Conservation (phyloP, 2,329 filamentous ascomycete genomes). For the Chaetomium sp. region DNA sequence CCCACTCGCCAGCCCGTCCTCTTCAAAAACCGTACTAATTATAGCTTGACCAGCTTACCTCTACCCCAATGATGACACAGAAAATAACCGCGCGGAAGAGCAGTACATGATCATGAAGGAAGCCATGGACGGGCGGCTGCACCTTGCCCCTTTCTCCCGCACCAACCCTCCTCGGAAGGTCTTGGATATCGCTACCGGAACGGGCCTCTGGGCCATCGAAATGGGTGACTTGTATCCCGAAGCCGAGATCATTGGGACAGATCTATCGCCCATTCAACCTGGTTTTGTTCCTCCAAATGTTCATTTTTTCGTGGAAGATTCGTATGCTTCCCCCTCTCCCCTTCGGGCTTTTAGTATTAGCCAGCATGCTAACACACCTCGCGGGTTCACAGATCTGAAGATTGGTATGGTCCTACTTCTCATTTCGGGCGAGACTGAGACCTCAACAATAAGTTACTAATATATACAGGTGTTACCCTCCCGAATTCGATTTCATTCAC, state of each 20-base stretch:
- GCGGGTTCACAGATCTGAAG: conserved; percentile 33
- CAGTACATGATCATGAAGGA: conserved; percentile 29
- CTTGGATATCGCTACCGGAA: conserved; percentile 42
- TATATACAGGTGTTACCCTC: conserved; percentile 12
- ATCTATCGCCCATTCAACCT: conserved; percentile 63
- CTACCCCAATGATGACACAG: conserved; percentile 30
- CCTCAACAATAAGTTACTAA: too few relatives aligned
- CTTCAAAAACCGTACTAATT: neutral
- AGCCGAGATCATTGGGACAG: conserved; percentile 54
- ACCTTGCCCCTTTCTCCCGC: conserved; percentile 27
- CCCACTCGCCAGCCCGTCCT: neutral
- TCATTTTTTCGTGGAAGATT: conserved; percentile 67
- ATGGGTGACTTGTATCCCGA: conserved; percentile 57
- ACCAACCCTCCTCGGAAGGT: conserved; percentile 26
- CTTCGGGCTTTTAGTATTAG: neutral
- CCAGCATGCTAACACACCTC: neutral
- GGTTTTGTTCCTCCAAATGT: conserved; percentile 63
- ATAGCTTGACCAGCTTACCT: conserved; percentile 26
- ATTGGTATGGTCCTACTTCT: conserved; percentile 41
- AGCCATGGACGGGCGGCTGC: conserved; percentile 27
- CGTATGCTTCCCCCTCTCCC: conserved; percentile 25
- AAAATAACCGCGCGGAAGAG: conserved; percentile 28
- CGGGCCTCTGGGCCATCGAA: conserved; percentile 61
- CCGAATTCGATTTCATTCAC: conserved; percentile 48
- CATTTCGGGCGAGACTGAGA: too few relatives aligned